phyloP scores from a whole-genome alignment of 192 early-diverging fungal genomes.

The Coemansia sp. region DNA sequence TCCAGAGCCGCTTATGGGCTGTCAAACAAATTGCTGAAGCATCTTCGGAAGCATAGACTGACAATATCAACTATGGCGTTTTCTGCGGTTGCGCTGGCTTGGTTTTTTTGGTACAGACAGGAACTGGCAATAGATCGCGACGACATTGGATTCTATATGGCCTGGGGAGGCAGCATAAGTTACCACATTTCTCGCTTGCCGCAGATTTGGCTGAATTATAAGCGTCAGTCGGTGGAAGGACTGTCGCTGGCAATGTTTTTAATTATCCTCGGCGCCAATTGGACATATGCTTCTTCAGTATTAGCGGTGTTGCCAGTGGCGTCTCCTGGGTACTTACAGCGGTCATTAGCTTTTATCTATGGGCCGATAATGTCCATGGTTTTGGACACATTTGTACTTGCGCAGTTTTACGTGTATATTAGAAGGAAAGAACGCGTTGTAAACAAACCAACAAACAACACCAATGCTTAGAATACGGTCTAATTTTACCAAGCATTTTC shows the following conservation, averaged over 20 bases:
- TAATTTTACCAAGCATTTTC: no score
- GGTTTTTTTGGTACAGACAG: slow-evolving; percentile 3
- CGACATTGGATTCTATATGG: slow-evolving; percentile 60
- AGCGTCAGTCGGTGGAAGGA: slow-evolving; percentile 65
- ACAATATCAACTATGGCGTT: neutral
- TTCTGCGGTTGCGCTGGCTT: neutral
- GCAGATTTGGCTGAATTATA: slow-evolving; percentile 70
- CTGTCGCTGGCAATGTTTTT: slow-evolving; percentile 74
- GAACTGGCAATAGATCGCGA: neutral
- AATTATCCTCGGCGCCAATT: slow-evolving; percentile 63
- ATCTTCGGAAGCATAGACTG: neutral
- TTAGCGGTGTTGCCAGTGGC: slow-evolving; percentile 50
- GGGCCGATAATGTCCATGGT: slow-evolving; percentile 24
- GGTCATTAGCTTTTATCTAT: slow-evolving; percentile 23
- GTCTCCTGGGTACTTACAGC: slow-evolving; percentile 7
- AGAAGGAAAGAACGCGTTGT: neutral
- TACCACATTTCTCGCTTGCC: slow-evolving; percentile 74
- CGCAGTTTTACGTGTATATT: slow-evolving; percentile 8
- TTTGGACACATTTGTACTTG: slow-evolving; percentile 18
- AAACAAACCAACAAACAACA: no score
- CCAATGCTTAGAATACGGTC: no score
- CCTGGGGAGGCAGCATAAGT: slow-evolving; percentile 64
- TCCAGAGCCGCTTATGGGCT: neutral
- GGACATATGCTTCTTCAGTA: slow-evolving; percentile 55
- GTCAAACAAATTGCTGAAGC: neutral